Percentiles rank a stretch among this genome's conserved stretches.
Evolutionary conservation across 306 rosid genomes (phyloP).

Genomic region (Vigna unguiculata): DNA sequence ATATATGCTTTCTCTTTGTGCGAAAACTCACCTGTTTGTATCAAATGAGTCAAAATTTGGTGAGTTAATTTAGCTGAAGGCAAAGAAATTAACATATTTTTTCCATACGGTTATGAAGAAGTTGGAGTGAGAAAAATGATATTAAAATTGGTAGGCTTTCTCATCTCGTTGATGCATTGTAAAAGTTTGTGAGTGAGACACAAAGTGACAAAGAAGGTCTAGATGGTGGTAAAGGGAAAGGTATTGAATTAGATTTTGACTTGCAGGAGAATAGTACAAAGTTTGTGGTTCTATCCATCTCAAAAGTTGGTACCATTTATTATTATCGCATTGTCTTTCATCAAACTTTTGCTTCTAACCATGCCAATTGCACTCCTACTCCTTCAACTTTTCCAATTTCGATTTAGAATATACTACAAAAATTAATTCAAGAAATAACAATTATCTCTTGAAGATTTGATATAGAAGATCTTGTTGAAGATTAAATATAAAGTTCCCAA

Average conservation of each 20-base stretch:
- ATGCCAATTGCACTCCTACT: slow-evolving; percentile 18
- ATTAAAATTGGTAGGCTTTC: slow-evolving; percentile 3
- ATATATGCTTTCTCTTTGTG: background rate
- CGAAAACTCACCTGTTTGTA: background rate
- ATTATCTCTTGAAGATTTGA: too few relatives aligned
- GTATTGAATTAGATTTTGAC: slow-evolving; percentile 13
- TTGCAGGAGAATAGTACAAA: slow-evolving; percentile 27
- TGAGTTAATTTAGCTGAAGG: slow-evolving; percentile 1
- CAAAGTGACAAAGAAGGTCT: slow-evolving; percentile 13
- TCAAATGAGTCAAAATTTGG: background rate
- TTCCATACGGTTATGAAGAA: background rate
- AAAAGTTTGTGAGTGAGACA: slow-evolving; percentile 19
- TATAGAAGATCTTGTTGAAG: too few relatives aligned
- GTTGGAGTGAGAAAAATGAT: background rate
- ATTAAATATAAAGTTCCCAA: too few relatives aligned
- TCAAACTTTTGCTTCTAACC: slow-evolving; percentile 14
- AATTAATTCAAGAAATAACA: too few relatives aligned
- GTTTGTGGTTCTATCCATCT: slow-evolving; percentile 33
- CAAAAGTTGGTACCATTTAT: background rate
- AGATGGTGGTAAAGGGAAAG: slow-evolving; percentile 22
- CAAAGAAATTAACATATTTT: slow-evolving; percentile 10
- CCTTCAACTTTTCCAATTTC: slow-evolving; percentile 7
- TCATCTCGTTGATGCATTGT: background rate
- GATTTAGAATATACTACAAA: background rate
- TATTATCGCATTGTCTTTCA: slow-evolving; percentile 12